Evolutionary conservation across 177 flowering plant genomes (phyloP), one percentile per base, ranked within the genome.

Genomic region (Vitis hybrid): DNA sequence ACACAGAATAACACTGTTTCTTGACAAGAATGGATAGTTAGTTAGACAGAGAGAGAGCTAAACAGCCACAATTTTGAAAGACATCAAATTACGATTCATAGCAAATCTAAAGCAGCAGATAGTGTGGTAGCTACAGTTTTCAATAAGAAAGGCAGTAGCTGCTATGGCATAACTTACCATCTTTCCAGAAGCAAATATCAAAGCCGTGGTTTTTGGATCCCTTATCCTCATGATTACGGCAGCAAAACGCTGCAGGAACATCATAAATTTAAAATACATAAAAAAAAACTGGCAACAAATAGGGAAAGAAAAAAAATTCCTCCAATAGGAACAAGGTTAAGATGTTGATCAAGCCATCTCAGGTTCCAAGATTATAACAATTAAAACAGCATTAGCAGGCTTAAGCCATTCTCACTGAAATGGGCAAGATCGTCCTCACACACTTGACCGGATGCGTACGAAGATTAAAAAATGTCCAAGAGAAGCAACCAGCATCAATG

Each of bases 131-230:
- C 3, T 10, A 54, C 54, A 45, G 39, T 34, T 34, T 34, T 34
- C 6, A 34, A 34, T 34, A 34, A 34, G 39, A 34, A 34, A 59
- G 2, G 22, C 34, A 59, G 3, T 29, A 56, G 13, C 1, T 57
- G 18, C 10, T 64, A 53, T 59, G 53, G 2, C 14, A 48, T 9
- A 57, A 77, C 91, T 76, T 65, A 92, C 95, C 92, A 93, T 88
- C 76, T 91, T 93, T 22, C 98, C 98, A 19, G 95, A 87, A 34
- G 97, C 92, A 82, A 93, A 93, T 58, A 93, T 91, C 74, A 93
- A 70, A 12, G 97, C 94, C 1, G 97, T 93, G 2, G 98, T 93
- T 74, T 91, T 93, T 3, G 98, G 97, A 45, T 91, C 93, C 69
- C 89, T 85, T 50, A 93, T 91, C 68, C 98, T 80, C 97, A 93